Evolutionary conservation across 495 filamentous ascomycete species (phyloP), one percentile per base, ranked within the genome.

Genomic region (Penicillium bialowiezense): DNA sequence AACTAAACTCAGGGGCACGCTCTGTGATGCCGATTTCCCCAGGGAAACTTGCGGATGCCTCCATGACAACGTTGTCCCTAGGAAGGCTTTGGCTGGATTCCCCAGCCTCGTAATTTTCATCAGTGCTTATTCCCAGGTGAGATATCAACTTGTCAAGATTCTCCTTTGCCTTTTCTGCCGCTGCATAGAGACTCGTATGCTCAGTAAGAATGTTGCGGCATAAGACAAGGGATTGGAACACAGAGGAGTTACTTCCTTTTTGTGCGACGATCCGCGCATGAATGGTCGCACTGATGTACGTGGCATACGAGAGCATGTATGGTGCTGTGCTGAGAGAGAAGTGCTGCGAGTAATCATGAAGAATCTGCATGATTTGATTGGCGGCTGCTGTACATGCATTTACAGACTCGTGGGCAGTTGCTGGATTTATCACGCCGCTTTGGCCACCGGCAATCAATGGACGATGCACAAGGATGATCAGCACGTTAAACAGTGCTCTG

Each of bases 201-300:
- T 64, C 52, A 3, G 34, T 14, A 1, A 64, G 41, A 9, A 62
- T 52, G 19, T 39, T 50, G 8, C 41, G 55, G 20, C 61, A 64
- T 9, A 64, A 39, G 7, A 52, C 6, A 2, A 64, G 39, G 2
- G 55, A 64, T 20, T 61, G 58, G 20, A 59, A 64, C 0, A 53
- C 55, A 5, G 17, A 56, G 6, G 58, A 62, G 5, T 42, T 51
- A 3, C 45, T 50, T 18, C 61, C 58, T 28, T 62, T 64, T 12
- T 62, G 61, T 4, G 61, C 61, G 8, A 56, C 61, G 8, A 68
- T 59, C 2, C 60, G 52, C 5, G 59, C 65, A 37, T 68, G 63
- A 19, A 68, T 66, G 1, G 63, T 68, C 18, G 65, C 65, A 33
- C 60, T 60, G 41, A 68, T 64, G 32, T 68, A 68, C 0, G 65